These are phyloP conservation scores for Paecilomyces dactylethromorphus DNA, from an alignment of 2,329 filamentous ascomycete genomes.

Conservation along the genomic window DNA sequence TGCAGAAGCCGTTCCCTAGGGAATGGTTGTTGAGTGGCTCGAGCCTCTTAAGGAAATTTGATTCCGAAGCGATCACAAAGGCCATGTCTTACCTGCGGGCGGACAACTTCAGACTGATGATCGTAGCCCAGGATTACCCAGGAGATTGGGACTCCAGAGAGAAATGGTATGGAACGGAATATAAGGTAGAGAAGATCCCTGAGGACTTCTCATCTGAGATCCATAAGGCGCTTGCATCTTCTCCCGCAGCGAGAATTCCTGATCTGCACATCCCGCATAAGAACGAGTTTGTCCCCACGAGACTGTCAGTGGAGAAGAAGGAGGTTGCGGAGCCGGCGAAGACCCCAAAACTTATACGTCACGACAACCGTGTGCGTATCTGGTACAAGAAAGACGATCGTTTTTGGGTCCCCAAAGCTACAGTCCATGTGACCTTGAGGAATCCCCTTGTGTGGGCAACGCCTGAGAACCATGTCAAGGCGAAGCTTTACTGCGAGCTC, in stretches of 20 bases:
- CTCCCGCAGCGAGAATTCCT: constrained; percentile 53
- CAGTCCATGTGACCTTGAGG: constrained; percentile 71
- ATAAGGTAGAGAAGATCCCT: constrained; percentile 74
- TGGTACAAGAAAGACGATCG: constrained; percentile 99
- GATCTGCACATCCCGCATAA: constrained; percentile 81
- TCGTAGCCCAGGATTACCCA: constrained; percentile 77
- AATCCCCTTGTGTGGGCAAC: constrained; percentile 75
- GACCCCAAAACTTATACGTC: constrained; percentile 73
- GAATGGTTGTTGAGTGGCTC: constrained; percentile 82
- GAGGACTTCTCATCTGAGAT: constrained; percentile 67
- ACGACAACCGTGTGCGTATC: constrained; percentile 70
- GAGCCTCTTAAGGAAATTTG: constrained; percentile 70
- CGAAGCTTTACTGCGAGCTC: constrained; percentile 73
- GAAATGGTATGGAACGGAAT: constrained; percentile 97
- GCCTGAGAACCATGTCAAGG: constrained; percentile 70
- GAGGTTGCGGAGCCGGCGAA: constrained; percentile 70
- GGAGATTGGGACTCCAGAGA: constrained; percentile 83
- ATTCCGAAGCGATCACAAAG: constrained; percentile 66
- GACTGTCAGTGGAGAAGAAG: constrained; percentile 91
- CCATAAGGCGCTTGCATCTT: constrained; percentile 54
- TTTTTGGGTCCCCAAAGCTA: constrained; percentile 96
- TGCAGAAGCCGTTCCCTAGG: constrained; percentile 84
- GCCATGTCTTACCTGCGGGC: constrained; percentile 69
- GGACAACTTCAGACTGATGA: constrained; percentile 80
- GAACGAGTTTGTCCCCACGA: constrained; percentile 93